Evolutionary conservation across 2,329 filamentous ascomycete species (phyloP).

Genomic region (Verticillium nonalfalfae): DNA sequence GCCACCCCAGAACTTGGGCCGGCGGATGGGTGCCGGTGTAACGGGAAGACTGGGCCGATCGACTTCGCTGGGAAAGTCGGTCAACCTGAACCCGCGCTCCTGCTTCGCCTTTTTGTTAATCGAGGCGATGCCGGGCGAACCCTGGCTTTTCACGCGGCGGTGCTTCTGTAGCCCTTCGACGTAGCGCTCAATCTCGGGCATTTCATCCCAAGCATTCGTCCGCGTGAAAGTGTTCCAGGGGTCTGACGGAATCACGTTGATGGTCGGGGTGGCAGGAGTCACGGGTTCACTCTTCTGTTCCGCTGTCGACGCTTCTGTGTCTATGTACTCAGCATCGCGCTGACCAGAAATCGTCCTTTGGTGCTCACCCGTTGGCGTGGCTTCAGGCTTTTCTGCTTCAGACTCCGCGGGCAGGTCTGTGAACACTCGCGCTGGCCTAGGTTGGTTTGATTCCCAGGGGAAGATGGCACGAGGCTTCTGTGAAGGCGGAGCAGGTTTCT

Average conservation of each 20-base stretch:
- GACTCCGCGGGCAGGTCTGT: slow-evolving; percentile 15
- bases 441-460: slow-evolving; percentile 75
- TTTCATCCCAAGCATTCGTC: slow-evolving; percentile 88
- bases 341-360: slow-evolving; percentile 9
- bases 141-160: slow-evolving; percentile 29
- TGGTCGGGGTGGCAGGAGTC: slow-evolving; percentile 43
- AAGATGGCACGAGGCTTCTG: slow-evolving; percentile 67
- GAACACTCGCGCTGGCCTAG: slow-evolving; percentile 61
- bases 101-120: slow-evolving; percentile 15
- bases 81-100: slow-evolving; percentile 57
- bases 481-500: slow-evolving; percentile 44
- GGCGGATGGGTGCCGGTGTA: slow-evolving; percentile 74
- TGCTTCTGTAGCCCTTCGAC: slow-evolving; percentile 69
- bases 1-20: slow-evolving; percentile 60
- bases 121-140: slow-evolving; percentile 13
- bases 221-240: slow-evolving; percentile 70
- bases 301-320: slow-evolving; percentile 23
- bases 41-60: slow-evolving; percentile 87
- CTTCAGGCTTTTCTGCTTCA: slow-evolving; percentile 18
- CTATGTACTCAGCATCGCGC: slow-evolving; percentile 23
- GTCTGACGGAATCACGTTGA: slow-evolving; percentile 41
- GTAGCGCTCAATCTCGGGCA: slow-evolving; percentile 82
- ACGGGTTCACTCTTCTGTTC: slow-evolving; percentile 30
- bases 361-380: slow-evolving; percentile 17
- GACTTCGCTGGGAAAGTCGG: slow-evolving; percentile 77